These are phyloP conservation scores for Nemania sp. DNA, from an alignment of 2,329 filamentous ascomycete species.

Conservation along the genomic window DNA sequence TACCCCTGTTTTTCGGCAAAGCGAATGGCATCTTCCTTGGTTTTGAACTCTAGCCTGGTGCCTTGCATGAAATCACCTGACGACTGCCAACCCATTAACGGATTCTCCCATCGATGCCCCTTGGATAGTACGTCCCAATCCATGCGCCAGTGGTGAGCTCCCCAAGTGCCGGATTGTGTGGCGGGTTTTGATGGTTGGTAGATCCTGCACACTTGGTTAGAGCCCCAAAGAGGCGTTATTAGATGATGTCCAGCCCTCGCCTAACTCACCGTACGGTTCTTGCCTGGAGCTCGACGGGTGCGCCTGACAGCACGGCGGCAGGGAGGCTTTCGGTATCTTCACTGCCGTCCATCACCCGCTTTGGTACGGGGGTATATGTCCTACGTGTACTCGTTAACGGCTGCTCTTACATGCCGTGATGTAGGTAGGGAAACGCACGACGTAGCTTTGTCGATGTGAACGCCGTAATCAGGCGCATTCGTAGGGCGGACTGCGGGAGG, in stretches of 20 bases:
- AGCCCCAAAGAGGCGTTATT: not conserved
- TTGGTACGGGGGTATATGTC: constrained; percentile 87
- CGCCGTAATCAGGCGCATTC: constrained; percentile 81
- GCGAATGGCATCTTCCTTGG: constrained; percentile 89
- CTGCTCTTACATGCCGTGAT: not conserved
- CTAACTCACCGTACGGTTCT: constrained; percentile 81
- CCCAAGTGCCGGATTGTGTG: constrained; percentile 91
- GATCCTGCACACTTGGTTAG: constrained; percentile 63
- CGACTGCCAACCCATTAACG: constrained; percentile 97
- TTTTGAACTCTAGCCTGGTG: constrained; percentile 85
- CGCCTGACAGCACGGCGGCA: constrained; percentile 86
- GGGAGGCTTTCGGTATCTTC: constrained; percentile 75
- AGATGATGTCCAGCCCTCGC: not conserved
- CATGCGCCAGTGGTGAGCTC: constrained; percentile 88
- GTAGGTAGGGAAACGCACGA: constrained; percentile 64
- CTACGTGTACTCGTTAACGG: constrained; percentile 49
- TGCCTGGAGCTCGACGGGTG: constrained; percentile 90
- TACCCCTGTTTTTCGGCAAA: constrained; percentile 99
- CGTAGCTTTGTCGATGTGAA: constrained; percentile 82
- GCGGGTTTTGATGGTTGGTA: constrained; percentile 91
- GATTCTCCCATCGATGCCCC: constrained; percentile 98
- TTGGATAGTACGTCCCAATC: constrained; percentile 95
- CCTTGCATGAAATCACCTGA: constrained; percentile 95
- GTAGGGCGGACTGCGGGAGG: constrained; percentile 45
- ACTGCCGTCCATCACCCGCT: constrained; percentile 86